Conservation (phyloP, 805 yeast genomes). For the Candida lessepsii region DNA sequence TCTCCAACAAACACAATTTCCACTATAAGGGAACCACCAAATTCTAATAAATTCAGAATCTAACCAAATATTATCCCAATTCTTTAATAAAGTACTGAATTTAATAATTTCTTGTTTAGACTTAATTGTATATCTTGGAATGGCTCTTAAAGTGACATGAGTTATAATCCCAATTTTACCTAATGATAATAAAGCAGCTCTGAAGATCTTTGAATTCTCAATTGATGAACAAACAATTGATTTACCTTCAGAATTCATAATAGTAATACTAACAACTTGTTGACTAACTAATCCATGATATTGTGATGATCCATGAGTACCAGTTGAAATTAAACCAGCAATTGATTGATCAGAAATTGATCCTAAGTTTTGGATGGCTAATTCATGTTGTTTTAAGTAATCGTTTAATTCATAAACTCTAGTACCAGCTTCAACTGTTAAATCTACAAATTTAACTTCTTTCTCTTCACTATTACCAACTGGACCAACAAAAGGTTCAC, state of each 20-base stretch:
- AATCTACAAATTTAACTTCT: conserved; percentile 71
- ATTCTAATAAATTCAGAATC: conserved; percentile 87
- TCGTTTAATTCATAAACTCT: conserved; percentile 74
- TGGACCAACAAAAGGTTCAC: conserved; percentile 48
- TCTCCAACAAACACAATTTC: conserved; percentile 86
- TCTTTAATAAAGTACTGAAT: conserved; percentile 66
- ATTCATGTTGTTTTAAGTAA: conserved; percentile 56
- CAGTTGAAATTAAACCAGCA: conserved; percentile 95
- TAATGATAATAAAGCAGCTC: conserved; percentile 78
- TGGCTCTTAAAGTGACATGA: conserved; percentile 77
- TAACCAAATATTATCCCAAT: conserved; percentile 83
- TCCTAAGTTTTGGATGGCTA: conserved; percentile 88
- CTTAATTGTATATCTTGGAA: conserved; percentile 79
- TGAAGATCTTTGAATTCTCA: conserved; percentile 64
- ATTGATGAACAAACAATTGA: conserved; percentile 62
- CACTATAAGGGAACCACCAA: conserved; percentile 97
- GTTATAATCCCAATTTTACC: conserved; percentile 92
- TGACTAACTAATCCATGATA: conserved; percentile 88
- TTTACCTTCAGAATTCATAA: conserved; percentile 77
- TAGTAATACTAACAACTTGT: conserved; percentile 74
- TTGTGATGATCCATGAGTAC: conserved; percentile 95
- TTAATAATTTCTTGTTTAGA: conserved; percentile 79
- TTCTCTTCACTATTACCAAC: conserved; percentile 15
- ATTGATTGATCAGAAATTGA: conserved; percentile 91
- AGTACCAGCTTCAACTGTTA: conserved; percentile 93